Evolutionary conservation across 352 stramenopile species (phyloP), one percentile per base, ranked within the genome.

Genomic region (Globisporangium cystogenes): DNA sequence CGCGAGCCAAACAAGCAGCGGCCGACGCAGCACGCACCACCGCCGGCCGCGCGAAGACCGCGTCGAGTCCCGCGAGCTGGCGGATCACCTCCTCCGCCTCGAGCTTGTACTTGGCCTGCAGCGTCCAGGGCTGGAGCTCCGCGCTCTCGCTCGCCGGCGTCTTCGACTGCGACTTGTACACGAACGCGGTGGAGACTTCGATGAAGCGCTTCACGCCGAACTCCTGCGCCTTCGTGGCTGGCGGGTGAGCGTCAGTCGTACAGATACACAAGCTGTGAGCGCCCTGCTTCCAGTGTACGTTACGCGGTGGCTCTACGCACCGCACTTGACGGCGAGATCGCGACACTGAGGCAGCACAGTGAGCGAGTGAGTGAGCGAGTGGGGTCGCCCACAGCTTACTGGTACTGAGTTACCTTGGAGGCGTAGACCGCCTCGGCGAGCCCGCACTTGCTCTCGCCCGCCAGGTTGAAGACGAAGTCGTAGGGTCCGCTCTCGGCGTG

Each of bases 141-240:
- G 78, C 77, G 0, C 50, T 51, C 53, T 95, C 84, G 12, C 64
- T 67, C 3, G 82, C 84, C 0, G 84, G 70, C 18, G 72, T 42
- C 58, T 93, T 93, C 1, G 72, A 67, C 59, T 93, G 81, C 24
- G 82, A 92, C 58, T 91, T 93, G 76, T 95, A 95, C 47, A 95
- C 82, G 48, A 90, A 90, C n/a, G 78, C 80, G 23, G 85, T 93
- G 20, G 85, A 95, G 16, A 95, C 80, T 65, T 95, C 85, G 54
- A 95, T 57, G 53, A 79, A 93, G 27, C 81, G 76, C 53, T 86
- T 87, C n/a, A 93, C 74, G 14, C 76, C 67, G 46, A 90, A 51
- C 40, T 79, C 72, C 31, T 80, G 60, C 7, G 74, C 78, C 57
- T 88, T 88, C 47, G 78, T 74, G 33, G 79, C 78, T 76, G 59